Percentiles rank a stretch among this genome's conserved stretches.
Conservation (phyloP, 2,329 filamentous ascomycete species). For the Hypoxylon sp. region DNA sequence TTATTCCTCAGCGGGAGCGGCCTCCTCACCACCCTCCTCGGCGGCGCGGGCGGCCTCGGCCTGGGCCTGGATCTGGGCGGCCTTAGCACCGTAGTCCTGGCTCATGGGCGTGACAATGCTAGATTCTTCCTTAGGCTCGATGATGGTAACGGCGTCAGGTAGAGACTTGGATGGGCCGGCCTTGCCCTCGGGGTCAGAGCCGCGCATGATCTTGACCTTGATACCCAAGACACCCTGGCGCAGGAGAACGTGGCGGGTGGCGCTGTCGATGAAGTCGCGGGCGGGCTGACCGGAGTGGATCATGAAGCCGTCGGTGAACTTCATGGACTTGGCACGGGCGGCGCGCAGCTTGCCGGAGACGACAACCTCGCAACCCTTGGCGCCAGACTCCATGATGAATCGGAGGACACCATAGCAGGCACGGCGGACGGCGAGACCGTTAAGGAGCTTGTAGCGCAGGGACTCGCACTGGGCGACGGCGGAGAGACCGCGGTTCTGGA, state of each 20-base stretch:
- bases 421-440: slow-evolving; percentile 97
- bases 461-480: slow-evolving; percentile 99
- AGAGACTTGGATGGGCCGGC: slow-evolving; percentile 96
- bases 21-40: slow-evolving; percentile 70
- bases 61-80: slow-evolving; percentile 74
- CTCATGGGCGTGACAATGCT: slow-evolving; percentile 93
- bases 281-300: slow-evolving; percentile 99
- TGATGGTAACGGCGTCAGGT: slow-evolving; percentile 98
- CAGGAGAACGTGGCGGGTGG: slow-evolving; percentile 99
- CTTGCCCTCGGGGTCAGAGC: slow-evolving; percentile 99
- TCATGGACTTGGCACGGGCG: slow-evolving; percentile 99
- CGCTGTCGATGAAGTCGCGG: slow-evolving; percentile 99
- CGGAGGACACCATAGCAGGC: slow-evolving; percentile 99
- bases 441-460: slow-evolving; percentile 99
- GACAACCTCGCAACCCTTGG: slow-evolving; percentile 99
- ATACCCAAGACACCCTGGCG: slow-evolving; percentile 99
- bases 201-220: slow-evolving; percentile 99
- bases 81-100: slow-evolving; percentile 99
- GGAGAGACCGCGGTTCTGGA: slow-evolving; percentile 99
- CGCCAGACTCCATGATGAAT: slow-evolving; percentile 99
- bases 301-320: slow-evolving; percentile 99
- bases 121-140: slow-evolving; percentile 99
- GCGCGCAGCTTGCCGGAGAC: slow-evolving; percentile 99
- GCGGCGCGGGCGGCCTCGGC: slow-evolving; percentile 71
- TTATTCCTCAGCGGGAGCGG: slow-evolving; percentile 64